phyloP scores from a whole-genome alignment of 306 rosid genomes.

The Oxytropis ochrocephala region DNA sequence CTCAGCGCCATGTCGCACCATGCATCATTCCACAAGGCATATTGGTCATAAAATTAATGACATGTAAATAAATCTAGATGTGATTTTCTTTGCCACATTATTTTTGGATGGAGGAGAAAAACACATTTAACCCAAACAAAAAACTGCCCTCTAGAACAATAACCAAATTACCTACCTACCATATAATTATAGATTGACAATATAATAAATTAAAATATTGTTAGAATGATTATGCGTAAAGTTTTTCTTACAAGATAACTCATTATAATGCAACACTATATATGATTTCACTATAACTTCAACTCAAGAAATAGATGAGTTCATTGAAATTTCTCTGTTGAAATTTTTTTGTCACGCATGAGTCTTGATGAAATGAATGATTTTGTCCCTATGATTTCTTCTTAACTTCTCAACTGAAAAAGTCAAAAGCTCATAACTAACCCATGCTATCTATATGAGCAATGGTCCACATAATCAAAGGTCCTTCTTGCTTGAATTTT shows the following conservation, averaged over 20 bases:
- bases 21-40: too few species aligned
- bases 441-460: slow-evolving; percentile 11
- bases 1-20: too few species aligned
- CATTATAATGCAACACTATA: neutral
- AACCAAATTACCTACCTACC: neutral
- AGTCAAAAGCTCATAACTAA: slow-evolving; percentile 35
- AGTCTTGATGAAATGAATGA: slow-evolving; percentile 12
- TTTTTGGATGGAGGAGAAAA: too few species aligned
- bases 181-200: neutral
- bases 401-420: slow-evolving; percentile 32
- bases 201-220: neutral
- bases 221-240: neutral
- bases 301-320: neutral
- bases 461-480: slow-evolving; percentile 50
- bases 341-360: neutral
- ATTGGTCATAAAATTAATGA: too few species aligned
- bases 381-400: slow-evolving; percentile 35
- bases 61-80: too few species aligned
- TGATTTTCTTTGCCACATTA: too few species aligned
- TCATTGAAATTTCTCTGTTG: neutral
- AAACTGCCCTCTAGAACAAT: neutral
- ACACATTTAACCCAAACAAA: neutral
- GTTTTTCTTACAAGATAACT: neutral
- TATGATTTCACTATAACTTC: neutral
- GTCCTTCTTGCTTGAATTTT: slow-evolving; percentile 26